phyloP scores from a whole-genome alignment of 768 basidiomycete genomes.

The Gymnopilus dilepis region DNA sequence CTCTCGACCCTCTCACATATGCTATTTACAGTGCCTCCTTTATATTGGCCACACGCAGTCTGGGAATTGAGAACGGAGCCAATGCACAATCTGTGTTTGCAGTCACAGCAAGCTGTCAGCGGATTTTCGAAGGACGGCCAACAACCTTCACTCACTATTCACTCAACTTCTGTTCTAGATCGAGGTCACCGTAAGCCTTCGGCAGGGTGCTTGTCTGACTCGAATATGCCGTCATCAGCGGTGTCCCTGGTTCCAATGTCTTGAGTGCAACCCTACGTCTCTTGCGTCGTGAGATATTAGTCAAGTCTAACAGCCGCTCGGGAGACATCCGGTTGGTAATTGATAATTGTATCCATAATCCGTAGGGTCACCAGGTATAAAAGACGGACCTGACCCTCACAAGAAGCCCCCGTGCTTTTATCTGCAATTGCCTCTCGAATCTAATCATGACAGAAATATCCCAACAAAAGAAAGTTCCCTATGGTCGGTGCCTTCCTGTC shows the following conservation, averaged over 20 bases:
- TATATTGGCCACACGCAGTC: neutral
- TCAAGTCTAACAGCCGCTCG: conserved; percentile 2
- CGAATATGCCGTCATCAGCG: neutral
- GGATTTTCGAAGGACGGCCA: too few relatives aligned
- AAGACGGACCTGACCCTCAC: neutral
- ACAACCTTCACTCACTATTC: too few relatives aligned
- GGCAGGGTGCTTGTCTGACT: neutral
- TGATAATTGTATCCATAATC: neutral
- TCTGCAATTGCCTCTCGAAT: neutral
- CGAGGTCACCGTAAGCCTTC: neutral
- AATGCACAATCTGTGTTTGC: neutral
- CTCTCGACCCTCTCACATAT: neutral
- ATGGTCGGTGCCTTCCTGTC: conserved; percentile 6
- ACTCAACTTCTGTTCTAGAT: too few relatives aligned
- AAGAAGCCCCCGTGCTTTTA: neutral
- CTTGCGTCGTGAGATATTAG: neutral
- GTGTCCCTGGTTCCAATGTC: neutral
- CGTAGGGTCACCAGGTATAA: neutral
- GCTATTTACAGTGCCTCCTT: neutral
- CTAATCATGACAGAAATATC: neutral
- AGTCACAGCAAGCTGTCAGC: neutral
- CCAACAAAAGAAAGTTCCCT: conserved; percentile 17
- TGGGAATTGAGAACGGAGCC: neutral
- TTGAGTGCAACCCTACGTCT: neutral
- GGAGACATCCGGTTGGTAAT: conserved; percentile 2